A percentile compares a stretch with the other conserved stretches of the same genome.
Evolutionary conservation across 2,329 filamentous ascomycete genomes (phyloP).

Genomic region (Neurospora sp.): DNA sequence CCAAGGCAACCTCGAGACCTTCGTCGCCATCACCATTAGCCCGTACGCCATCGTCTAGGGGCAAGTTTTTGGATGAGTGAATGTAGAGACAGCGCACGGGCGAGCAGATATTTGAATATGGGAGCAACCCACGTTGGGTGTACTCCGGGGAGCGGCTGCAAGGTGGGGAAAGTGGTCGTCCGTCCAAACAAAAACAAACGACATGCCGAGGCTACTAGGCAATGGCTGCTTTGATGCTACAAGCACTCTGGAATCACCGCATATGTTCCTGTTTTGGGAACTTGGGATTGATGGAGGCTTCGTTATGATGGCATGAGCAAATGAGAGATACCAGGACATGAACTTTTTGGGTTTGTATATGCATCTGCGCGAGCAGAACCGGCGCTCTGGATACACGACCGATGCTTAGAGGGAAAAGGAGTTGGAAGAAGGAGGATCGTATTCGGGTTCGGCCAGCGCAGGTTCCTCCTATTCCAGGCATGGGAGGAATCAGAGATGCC

Average conservation of each 20-base stretch:
- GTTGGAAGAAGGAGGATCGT: background rate
- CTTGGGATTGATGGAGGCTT: background rate
- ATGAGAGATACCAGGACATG: background rate
- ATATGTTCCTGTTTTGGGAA: background rate
- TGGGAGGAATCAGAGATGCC: background rate
- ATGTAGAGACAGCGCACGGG: background rate
- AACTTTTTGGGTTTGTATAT: background rate
- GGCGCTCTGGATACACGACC: background rate
- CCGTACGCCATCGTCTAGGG: slow-evolving; percentile 27
- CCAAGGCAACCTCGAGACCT: slow-evolving; percentile 36
- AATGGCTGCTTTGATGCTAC: background rate
- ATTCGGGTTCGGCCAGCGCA: background rate
- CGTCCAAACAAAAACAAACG: background rate
- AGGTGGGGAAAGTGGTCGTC: background rate
- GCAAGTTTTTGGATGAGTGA: slow-evolving; percentile 30
- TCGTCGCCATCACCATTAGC: slow-evolving; percentile 37
- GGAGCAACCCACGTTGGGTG: background rate
- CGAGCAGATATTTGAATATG: background rate
- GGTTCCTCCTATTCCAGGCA: background rate
- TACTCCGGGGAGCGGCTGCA: background rate
- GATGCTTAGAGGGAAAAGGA: background rate
- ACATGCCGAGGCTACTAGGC: background rate
- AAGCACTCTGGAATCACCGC: background rate
- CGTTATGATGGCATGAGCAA: background rate
- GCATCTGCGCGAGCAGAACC: background rate